Base-by-base conservation (phyloP, 805 yeast species). In the Starmerella geochares region DNA sequence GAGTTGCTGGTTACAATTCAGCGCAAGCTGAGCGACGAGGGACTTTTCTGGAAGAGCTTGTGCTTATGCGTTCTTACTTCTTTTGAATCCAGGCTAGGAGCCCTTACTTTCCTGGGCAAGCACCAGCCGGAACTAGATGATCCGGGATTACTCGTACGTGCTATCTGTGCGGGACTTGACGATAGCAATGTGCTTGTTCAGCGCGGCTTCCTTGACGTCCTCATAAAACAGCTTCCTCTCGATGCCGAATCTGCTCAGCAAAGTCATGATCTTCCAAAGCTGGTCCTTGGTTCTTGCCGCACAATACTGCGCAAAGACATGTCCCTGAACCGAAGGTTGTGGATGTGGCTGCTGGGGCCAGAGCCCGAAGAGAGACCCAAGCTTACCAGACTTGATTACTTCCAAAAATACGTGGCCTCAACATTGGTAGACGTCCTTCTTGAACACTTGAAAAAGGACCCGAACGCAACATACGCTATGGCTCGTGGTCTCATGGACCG, bases 321-420 rank as follows among this genome's bases (percentile, higher is more conserved):
- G 96, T 86, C 96, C 8, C 72, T 92, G 52, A 92, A 92, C 64
- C 74, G 98, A 65, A 75, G 99, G 59, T 71, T 92, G 19, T 88
- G 97, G 96, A 80, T 75, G 52, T 92, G 96, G 94, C 68, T 92
- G 7, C 65, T 90, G 25, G 96, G 97, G 0, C 92, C 95, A 1
- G 86, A 80, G 24, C 68, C 67, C 20, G 57, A 56, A 21, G 49
- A 43, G 2, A 23, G 49, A 53, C 28, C 52, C 25, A 48, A 54
- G 32, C 35, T 65, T 21, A 54, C 69, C 6, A 64, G 79, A 49
- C 63, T 74, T 4, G 72, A 71, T 28, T 88, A 81, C 61, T 87
- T 88, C 63, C 60, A 69, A n/a, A 61, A 59, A 6, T 71, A 73
- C 60, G 95, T 86, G 0, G 63, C 75, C 31, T 62, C 70, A 1